A percentile compares a stretch with the other conserved stretches of the same genome.
These are phyloP conservation scores for Olyra latifolia DNA, from an alignment of 176 grass and related monocot genomes.

Conservation along the genomic window DNA sequence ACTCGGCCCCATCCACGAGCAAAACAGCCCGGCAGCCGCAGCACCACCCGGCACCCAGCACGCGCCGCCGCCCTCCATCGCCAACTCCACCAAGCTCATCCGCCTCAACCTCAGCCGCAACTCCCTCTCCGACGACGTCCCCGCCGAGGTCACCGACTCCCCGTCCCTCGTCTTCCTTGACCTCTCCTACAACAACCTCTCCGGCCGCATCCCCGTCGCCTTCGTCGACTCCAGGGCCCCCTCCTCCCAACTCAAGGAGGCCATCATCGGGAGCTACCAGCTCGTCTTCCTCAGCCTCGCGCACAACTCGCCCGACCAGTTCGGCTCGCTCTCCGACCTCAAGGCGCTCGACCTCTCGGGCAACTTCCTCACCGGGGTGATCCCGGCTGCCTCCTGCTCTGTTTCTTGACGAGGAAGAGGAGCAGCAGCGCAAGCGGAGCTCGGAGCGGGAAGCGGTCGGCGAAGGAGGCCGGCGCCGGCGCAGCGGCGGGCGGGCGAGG, in stretches of 20 bases:
- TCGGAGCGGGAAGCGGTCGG: slow-evolving; percentile 7
- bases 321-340: slow-evolving; percentile 53
- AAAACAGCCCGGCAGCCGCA: too few species aligned
- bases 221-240: not conserved
- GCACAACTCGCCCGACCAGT: slow-evolving; percentile 30
- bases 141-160: slow-evolving; percentile 3
- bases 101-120: slow-evolving; percentile 71
- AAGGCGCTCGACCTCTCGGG: slow-evolving; percentile 63
- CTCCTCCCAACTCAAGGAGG: not conserved
- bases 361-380: slow-evolving; percentile 49
- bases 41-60: too few species aligned
- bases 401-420: slow-evolving; percentile 44
- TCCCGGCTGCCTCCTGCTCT: slow-evolving; percentile 66
- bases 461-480: not conserved
- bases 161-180: slow-evolving; percentile 49
- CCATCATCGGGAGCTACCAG: slow-evolving; percentile 49
- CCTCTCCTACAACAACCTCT: slow-evolving; percentile 58
- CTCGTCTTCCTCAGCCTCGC: slow-evolving; percentile 49
- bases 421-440: not conserved
- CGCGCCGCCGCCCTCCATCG: slow-evolving; percentile 51
- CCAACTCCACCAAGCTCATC: slow-evolving; percentile 57
- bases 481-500: slow-evolving; percentile 16
- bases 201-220: slow-evolving; percentile 41
- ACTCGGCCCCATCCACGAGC: too few species aligned
- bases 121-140: slow-evolving; percentile 41